Percentiles rank a stretch among this genome's conserved stretches.
Conservation (phyloP, 2,329 filamentous ascomycete genomes). For the Botrytis sinoallii region DNA sequence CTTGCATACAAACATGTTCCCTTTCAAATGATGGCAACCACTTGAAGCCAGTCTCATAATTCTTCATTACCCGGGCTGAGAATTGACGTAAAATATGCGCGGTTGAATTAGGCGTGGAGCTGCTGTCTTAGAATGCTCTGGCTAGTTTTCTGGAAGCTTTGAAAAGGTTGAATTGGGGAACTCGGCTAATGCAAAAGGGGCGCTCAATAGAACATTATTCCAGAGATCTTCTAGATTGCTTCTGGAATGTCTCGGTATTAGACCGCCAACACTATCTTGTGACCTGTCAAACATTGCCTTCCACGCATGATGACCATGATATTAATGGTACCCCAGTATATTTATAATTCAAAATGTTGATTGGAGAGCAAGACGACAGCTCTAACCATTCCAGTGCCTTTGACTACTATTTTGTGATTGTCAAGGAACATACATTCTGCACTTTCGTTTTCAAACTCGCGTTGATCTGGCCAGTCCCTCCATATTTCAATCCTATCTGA, state of each 20-base stretch:
- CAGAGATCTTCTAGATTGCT: conserved; percentile 2
- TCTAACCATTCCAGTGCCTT: conserved; percentile 28
- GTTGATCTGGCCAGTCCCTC: conserved; percentile 60
- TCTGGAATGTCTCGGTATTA: neutral
- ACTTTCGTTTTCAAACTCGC: neutral
- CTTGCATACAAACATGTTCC: neutral
- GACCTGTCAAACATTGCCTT: neutral
- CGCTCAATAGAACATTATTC: neutral
- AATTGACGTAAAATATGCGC: neutral
- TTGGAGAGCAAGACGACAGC: conserved; percentile 14
- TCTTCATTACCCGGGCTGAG: neutral
- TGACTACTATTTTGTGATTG: conserved; percentile 17
- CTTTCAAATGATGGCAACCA: neutral
- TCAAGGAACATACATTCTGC: neutral
- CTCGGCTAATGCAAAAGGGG: conserved; percentile 4
- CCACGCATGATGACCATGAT: neutral
- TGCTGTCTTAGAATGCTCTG: neutral
- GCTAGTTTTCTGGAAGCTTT: neutral
- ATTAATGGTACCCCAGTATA: neutral
- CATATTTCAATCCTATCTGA: conserved; percentile 58
- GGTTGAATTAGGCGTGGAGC: neutral
- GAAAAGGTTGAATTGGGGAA: neutral
- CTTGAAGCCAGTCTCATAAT: neutral
- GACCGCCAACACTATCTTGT: neutral
- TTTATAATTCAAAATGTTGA: neutral